Conservation (phyloP, 75 land plant genomes). For the Picea glauca region DNA sequence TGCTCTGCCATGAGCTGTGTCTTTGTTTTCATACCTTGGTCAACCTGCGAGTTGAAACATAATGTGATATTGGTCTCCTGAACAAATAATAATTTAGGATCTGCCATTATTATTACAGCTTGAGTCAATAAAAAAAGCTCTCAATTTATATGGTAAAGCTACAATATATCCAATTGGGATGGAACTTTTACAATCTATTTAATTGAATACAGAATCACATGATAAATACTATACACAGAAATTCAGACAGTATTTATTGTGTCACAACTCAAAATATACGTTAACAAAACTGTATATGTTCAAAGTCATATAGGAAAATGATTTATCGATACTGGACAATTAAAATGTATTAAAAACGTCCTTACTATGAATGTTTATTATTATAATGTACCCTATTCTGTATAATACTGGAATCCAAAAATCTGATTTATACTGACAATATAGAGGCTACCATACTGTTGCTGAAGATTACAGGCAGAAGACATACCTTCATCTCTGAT, state of each 20-base stretch:
- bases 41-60: conserved; percentile 51
- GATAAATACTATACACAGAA: not conserved
- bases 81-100: too few species aligned
- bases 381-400: not conserved
- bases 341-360: too few species aligned
- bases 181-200: not conserved
- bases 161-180: not conserved
- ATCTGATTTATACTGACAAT: not conserved
- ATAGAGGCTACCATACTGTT: not conserved
- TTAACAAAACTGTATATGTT: not conserved
- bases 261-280: not conserved
- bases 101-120: too few species aligned
- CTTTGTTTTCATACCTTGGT: conserved; percentile 96
- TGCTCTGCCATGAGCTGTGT: conserved; percentile 98
- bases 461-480: too few species aligned
- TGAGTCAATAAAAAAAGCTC: not conserved
- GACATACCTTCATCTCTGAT: conserved; percentile 77
- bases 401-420: not conserved
- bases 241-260: not conserved
- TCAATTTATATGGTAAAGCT: not conserved
- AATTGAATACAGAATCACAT: not conserved
- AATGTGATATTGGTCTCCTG: not conserved
- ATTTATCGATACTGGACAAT: not conserved
- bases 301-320: not conserved
- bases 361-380: not conserved